Conservation (phyloP, 1,284 basidiomycete species). For the Neotropicomus parvogracilis region DNA sequence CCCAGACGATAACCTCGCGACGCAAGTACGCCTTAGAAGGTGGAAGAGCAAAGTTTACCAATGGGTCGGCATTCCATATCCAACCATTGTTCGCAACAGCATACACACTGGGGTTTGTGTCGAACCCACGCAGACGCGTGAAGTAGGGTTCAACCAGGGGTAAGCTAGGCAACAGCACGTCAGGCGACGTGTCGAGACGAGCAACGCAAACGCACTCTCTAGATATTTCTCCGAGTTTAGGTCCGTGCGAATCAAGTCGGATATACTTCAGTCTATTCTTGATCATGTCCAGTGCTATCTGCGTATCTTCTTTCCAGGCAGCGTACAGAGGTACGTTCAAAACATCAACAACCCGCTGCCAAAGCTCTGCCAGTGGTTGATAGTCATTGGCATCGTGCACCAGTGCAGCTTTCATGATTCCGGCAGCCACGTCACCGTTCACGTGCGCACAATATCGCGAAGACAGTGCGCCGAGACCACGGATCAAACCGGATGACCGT, state of each 20-base stretch:
- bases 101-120: slow-evolving; percentile 66
- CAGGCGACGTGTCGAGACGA: slow-evolving; percentile 1
- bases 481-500: slow-evolving; percentile 51
- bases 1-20: slow-evolving; percentile 96
- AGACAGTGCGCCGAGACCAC: slow-evolving; percentile 57
- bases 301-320: slow-evolving; percentile 83
- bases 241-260: slow-evolving; percentile 78
- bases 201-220: slow-evolving; percentile 46
- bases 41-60: slow-evolving; percentile 91
- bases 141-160: slow-evolving; percentile 89
- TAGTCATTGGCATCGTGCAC: slow-evolving; percentile 45
- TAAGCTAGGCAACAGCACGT: slow-evolving; percentile 43
- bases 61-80: slow-evolving; percentile 97
- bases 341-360: slow-evolving; percentile 77
- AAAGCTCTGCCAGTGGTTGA: slow-evolving; percentile 61
- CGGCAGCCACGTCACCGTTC: slow-evolving; percentile 57
- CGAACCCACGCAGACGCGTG: slow-evolving; percentile 67
- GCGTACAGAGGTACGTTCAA: slow-evolving; percentile 85
- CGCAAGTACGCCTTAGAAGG: slow-evolving; percentile 96
- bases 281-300: slow-evolving; percentile 70
- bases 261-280: slow-evolving; percentile 77
- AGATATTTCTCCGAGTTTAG: slow-evolving; percentile 79
- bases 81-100: slow-evolving; percentile 96
- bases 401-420: slow-evolving; percentile 71
- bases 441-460: slow-evolving; percentile 68